These are phyloP conservation scores for Mortierella sp. DNA, from an alignment of 371 early-diverging fungal species.

Conservation along the genomic window DNA sequence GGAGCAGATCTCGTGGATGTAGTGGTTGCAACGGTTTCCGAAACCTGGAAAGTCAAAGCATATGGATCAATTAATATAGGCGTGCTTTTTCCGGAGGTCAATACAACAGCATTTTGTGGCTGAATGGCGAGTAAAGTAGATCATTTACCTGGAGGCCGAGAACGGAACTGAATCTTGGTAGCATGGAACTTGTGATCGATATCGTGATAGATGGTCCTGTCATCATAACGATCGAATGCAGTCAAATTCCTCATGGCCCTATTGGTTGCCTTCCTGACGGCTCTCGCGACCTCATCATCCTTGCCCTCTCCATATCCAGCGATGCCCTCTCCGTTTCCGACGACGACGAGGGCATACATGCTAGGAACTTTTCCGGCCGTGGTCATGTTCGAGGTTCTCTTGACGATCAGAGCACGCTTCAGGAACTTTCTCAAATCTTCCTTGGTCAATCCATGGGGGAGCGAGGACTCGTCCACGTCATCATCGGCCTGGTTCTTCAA, in stretches of 20 bases:
- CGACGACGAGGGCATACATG: constrained; percentile 93
- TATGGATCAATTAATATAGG: no score
- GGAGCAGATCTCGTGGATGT: constrained; percentile 95
- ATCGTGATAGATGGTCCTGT: constrained; percentile 94
- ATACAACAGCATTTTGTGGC: no score
- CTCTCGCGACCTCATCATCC: constrained; percentile 81
- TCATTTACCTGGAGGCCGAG: constrained; percentile 95
- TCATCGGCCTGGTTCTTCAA: constrained; percentile 53
- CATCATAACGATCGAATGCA: constrained; percentile 90
- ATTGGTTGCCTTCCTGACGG: constrained; percentile 91
- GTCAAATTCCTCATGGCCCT: constrained; percentile 90
- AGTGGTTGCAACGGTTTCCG: constrained; percentile 92
- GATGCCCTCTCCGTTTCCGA: constrained; percentile 93
- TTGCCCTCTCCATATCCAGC: constrained; percentile 98
- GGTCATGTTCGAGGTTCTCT: constrained; percentile 88
- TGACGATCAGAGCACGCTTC: constrained; percentile 81
- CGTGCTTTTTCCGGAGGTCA: no score
- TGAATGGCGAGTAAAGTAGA: no score
- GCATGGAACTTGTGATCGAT: constrained; percentile 91
- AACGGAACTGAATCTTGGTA: constrained; percentile 83
- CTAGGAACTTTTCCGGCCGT: constrained; percentile 86
- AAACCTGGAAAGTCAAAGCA: constrained; percentile 70
- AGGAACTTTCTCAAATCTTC: constrained; percentile 59
- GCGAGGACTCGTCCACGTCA: constrained; percentile 48
- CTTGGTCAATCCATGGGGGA: constrained; percentile 50